Percentiles rank a stretch among this genome's conserved stretches.
Evolutionary conservation across 108 stramenopile species (phyloP).

Genomic region (Nitzschia palea): DNA sequence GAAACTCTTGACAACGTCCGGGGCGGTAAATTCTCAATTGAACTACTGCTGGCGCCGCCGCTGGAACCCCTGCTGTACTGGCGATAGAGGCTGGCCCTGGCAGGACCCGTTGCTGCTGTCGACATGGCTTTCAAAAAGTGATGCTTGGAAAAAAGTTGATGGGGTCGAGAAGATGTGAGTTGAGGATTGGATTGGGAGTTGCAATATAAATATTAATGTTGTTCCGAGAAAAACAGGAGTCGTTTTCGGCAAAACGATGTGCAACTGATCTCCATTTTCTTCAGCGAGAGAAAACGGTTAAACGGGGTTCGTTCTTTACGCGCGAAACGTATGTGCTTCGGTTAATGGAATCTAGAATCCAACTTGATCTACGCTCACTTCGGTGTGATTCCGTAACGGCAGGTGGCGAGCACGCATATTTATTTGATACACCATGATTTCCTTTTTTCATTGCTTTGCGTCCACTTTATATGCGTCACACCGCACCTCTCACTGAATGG

Average conservation of each 20-base stretch:
- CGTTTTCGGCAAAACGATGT: conserved; percentile 12
- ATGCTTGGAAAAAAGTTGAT: not conserved
- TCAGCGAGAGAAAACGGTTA: conserved; percentile 21
- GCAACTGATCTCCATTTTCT: conserved; percentile 13
- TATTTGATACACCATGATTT: too few relatives aligned
- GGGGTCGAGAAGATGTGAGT: not conserved
- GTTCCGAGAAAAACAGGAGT: conserved; percentile 6
- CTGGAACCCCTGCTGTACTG: conserved; percentile 37
- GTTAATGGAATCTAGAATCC: not conserved
- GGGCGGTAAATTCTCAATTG: conserved; percentile 85
- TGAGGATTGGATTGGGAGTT: not conserved
- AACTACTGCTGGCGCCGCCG: conserved; percentile 31
- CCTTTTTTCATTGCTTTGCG: too few relatives aligned
- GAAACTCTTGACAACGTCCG: conserved; percentile 83
- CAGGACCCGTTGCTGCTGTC: conserved; percentile 21
- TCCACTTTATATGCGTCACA: too few relatives aligned
- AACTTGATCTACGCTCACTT: too few relatives aligned
- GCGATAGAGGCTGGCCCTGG: conserved; percentile 36
- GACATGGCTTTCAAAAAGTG: conserved; percentile 20
- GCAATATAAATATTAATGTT: not conserved
- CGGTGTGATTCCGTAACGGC: too few relatives aligned
- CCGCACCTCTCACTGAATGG: too few relatives aligned
- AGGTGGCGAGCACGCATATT: too few relatives aligned
- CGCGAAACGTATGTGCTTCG: conserved; percentile 10
- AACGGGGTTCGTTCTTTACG: conserved; percentile 2